Percentiles rank a stretch among this genome's conserved stretches.
Evolutionary conservation across 1,284 basidiomycete species (phyloP).

Genomic region (Boletellus deceptivus): DNA sequence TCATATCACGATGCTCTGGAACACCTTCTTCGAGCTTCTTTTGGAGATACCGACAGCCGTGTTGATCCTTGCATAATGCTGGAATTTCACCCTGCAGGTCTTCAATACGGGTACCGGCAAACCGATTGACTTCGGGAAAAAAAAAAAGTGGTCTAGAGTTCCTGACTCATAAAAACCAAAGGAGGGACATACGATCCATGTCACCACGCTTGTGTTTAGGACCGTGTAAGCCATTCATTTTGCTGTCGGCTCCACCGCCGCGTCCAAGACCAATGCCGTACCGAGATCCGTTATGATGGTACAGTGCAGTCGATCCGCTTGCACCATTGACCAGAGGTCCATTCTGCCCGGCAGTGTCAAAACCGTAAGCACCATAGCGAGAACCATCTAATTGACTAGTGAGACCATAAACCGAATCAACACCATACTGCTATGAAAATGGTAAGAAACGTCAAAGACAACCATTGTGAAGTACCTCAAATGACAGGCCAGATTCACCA

Average conservation of each 20-base stretch:
- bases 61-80: conserved; percentile 95
- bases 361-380: conserved; percentile 64
- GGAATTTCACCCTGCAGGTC: conserved; percentile 95
- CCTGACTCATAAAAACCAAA: conserved; percentile 5
- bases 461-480: conserved; percentile 42
- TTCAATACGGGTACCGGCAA: conserved; percentile 91
- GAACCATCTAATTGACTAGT: conserved; percentile 49
- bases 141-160: conserved; percentile 6
- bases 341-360: conserved; percentile 49
- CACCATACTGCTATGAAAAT: conserved; percentile 48
- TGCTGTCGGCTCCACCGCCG: conserved; percentile 54
- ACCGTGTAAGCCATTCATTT: conserved; percentile 87
- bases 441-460: conserved; percentile 11
- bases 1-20: conserved; percentile 96
- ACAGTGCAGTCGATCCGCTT: conserved; percentile 76
- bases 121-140: conserved; percentile 75
- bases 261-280: conserved; percentile 68
- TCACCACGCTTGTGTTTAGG: conserved; percentile 93
- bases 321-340: conserved; percentile 45
- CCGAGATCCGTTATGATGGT: conserved; percentile 74
- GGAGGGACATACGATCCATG: conserved; percentile 80
- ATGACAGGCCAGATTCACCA: conserved; percentile 54
- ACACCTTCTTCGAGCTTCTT: conserved; percentile 98
- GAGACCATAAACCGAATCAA: conserved; percentile 59
- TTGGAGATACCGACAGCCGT: conserved; percentile 97